These are phyloP conservation scores for Populus nigra DNA, from an alignment of 345 rosid genomes.

Conservation along the genomic window DNA sequence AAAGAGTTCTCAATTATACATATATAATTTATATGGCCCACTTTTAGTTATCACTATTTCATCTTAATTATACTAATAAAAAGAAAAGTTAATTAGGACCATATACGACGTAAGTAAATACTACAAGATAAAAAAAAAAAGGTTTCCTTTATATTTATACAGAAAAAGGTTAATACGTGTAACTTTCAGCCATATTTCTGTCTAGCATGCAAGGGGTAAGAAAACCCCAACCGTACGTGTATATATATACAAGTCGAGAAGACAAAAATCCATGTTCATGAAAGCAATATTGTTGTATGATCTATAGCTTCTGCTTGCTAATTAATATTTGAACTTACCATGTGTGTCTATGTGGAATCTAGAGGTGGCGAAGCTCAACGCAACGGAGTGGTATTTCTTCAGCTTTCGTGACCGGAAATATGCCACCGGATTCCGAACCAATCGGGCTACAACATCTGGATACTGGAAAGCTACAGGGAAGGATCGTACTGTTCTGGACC, in stretches of 20 bases:
- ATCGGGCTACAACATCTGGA: conserved; percentile 77
- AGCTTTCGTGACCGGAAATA: conserved; percentile 91
- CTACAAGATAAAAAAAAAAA: background rate
- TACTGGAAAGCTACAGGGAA: conserved; percentile 99
- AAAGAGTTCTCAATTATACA: too few species aligned
- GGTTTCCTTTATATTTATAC: background rate
- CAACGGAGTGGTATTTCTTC: conserved; percentile 96
- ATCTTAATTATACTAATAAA: background rate
- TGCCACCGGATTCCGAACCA: conserved; percentile 87
- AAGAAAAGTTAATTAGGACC: background rate
- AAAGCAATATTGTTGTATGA: conserved; percentile 15
- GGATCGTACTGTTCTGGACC: conserved; percentile 80
- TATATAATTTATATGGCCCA: background rate
- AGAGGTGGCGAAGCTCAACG: conserved; percentile 95
- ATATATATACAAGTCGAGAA: background rate
- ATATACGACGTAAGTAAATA: background rate
- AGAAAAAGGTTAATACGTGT: background rate
- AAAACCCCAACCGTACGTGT: background rate
- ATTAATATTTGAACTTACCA: background rate
- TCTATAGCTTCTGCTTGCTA: background rate
- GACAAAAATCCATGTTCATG: conserved; percentile 20
- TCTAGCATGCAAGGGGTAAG: background rate
- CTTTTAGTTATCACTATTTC: background rate
- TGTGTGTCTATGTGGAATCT: background rate
- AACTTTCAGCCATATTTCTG: background rate